These are phyloP conservation scores for Cutaneotrichosporon cyanovorans DNA, from an alignment of 1,284 basidiomycete species.

Conservation along the genomic window DNA sequence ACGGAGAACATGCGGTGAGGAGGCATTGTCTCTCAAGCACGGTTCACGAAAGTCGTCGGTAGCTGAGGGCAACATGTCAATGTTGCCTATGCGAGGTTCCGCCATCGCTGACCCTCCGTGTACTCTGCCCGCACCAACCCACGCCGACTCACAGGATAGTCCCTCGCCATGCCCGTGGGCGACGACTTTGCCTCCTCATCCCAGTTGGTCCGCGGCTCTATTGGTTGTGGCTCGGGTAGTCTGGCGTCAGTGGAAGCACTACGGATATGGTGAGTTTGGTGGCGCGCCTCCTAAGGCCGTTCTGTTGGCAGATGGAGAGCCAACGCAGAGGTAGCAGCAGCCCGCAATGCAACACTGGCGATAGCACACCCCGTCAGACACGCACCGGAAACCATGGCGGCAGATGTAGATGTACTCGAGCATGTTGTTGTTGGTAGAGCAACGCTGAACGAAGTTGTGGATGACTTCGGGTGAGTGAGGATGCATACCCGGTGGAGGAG, in stretches of 20 bases:
- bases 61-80: too few relatives aligned
- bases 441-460: background rate
- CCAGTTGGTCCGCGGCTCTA: slow-evolving; percentile 1
- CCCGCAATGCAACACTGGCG: too few relatives aligned
- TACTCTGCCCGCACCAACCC: background rate
- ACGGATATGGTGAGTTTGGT: too few relatives aligned
- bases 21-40: too few relatives aligned
- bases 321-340: too few relatives aligned
- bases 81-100: too few relatives aligned
- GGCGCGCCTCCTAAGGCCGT: too few relatives aligned
- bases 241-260: slow-evolving; percentile 13
- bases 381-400: slow-evolving; percentile 47
- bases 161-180: slow-evolving; percentile 47
- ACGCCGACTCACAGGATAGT: slow-evolving; percentile 42
- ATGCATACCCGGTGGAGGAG: background rate
- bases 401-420: slow-evolving; percentile 50
- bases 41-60: too few relatives aligned
- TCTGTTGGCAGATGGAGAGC: too few relatives aligned
- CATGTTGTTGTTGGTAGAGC: slow-evolving; percentile 22
- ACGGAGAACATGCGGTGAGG: too few relatives aligned
- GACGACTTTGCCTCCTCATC: slow-evolving; percentile 18
- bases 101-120: too few relatives aligned
- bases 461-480: background rate
- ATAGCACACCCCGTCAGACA: too few relatives aligned
- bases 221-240: background rate